Base-by-base conservation (phyloP, 2,329 filamentous ascomycete species). In the Aureobasidium sp. region DNA sequence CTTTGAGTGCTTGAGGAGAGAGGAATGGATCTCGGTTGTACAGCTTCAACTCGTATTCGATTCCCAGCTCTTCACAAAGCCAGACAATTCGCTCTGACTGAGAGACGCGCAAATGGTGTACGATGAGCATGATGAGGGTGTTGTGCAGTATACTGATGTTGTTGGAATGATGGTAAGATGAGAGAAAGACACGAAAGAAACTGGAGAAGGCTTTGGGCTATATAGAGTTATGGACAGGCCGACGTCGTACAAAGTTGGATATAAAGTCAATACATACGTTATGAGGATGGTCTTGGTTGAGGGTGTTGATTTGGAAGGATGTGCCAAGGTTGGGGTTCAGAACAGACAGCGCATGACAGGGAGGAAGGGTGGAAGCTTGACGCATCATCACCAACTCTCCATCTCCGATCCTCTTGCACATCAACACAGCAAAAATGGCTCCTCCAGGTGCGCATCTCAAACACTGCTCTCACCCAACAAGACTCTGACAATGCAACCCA, bases 51-150 rank as follows among this genome's bases (percentile, higher is more conserved):
- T 74, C 67, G 68, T 87, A 87, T 2, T 74, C 68, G 55, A 88
- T 70, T 50, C 71, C 70, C 19, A 87, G 79, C 69, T 88, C 85
- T 69, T 88, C 84, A 69, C 82, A 82, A 47, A 87, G 79, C 79
- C 82, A 87, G 67, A 81, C 73, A 55, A 87, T 77, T 42, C 85
- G 82, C 69, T 87, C 84, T 37, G 83, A 85, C 68, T 87, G 83
- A 11, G 82, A 84, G 68, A 76, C 67, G 5, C 67, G 50, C 15
- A 70, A 66, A 61, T 73, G 63, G 58, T 70, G 67, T 69, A 82
- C 69, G 5, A 67, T 68, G 13, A 75, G 71, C 4, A 67, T 63
- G 37, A 82, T 62, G 0, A 29, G 2, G 10, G 33, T 40, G 33
- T 11, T 38, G 33, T 4, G 7, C 4, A 35, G 7, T 50, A 50